Conservation (phyloP, 495 filamentous ascomycete species). For the Daldinia loculata region DNA sequence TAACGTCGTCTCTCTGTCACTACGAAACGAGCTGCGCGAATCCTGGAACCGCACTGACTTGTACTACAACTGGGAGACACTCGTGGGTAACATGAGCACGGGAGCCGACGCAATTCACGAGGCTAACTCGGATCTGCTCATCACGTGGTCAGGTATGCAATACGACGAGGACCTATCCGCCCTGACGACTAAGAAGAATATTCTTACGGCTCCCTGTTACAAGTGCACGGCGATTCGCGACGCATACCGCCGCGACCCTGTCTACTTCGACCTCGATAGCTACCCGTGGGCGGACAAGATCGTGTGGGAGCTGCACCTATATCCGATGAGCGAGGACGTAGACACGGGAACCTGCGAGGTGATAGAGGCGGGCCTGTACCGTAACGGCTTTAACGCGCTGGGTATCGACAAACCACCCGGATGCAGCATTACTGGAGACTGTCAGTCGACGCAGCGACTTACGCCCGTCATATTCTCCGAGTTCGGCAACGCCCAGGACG, state of each 20-base stretch:
- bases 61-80: conserved; percentile 62
- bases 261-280: conserved; percentile 42
- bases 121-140: conserved; percentile 61
- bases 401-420: conserved; percentile 48
- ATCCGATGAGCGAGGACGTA: conserved; percentile 53
- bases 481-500: conserved; percentile 56
- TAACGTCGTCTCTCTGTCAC: conserved; percentile 58
- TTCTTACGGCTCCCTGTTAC: conserved; percentile 53
- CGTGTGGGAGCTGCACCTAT: conserved; percentile 65
- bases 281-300: conserved; percentile 55
- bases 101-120: conserved; percentile 57
- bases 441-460: conserved; percentile 39
- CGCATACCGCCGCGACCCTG: conserved; percentile 41
- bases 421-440: conserved; percentile 38
- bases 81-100: conserved; percentile 59
- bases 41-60: conserved; percentile 43
- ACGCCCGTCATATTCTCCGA: conserved; percentile 61
- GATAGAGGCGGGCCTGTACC: conserved; percentile 55
- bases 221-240: conserved; percentile 56
- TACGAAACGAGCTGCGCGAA: conserved; percentile 63
- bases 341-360: conserved; percentile 55
- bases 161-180: conserved; percentile 61
- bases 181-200: conserved; percentile 52
- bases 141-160: conserved; percentile 65
- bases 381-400: conserved; percentile 59